Base-by-base conservation (phyloP, 225 moss, liverwort and hornwort genomes). In the Takakia lepidozioides region DNA sequence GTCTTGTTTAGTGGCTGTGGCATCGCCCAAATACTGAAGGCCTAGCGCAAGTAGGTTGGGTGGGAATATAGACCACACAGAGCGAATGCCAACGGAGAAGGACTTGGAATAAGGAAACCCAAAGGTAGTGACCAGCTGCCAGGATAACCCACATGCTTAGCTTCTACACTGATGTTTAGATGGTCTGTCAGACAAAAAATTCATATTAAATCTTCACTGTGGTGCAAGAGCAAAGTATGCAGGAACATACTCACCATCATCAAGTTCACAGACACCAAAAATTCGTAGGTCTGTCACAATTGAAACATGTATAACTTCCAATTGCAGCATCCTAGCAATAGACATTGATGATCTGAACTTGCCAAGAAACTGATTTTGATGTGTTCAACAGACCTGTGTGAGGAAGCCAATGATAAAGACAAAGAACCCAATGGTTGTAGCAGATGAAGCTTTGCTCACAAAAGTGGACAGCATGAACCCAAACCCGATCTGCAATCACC, bases 371-470 rank as follows among this genome's bases (percentile, higher is more conserved):
- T 32, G 32, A 32, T 32, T 32, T 6, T 32, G 32, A 32, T 32
- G 32, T 7, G 32, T 32, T 32, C 7, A 29, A 29, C 40, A 37
- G 35, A 93, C 93, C 93, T 95, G 90, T 19, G 84, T 80, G 26
- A 95, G 43, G 55, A 95, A 87, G 60, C 90, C 81, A 35, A 90
- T 61, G 45, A 95, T 81, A 72, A 95, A 95, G 67, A 95, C 58
- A n/a, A 90, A 95, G 59, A 87, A 95, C 10, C 95, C 90, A 29
- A 87, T 73, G 36, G 84, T 86, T 17, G 95, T 95, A 29, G 95
- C 90, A 6, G 95, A 90, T n/a, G 86, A 57, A 15, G 95, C 71
- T 67, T 90, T 90, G 69, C 77, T 84, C 19, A 95, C 64, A 40
- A 95, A 95, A 29, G 72, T 58, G 29, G 95, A 95, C 25, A 87